Percentiles rank a stretch among this genome's conserved stretches.
phyloP scores from a whole-genome alignment of 345 rosid genomes.

The Salix koriyanagi region DNA sequence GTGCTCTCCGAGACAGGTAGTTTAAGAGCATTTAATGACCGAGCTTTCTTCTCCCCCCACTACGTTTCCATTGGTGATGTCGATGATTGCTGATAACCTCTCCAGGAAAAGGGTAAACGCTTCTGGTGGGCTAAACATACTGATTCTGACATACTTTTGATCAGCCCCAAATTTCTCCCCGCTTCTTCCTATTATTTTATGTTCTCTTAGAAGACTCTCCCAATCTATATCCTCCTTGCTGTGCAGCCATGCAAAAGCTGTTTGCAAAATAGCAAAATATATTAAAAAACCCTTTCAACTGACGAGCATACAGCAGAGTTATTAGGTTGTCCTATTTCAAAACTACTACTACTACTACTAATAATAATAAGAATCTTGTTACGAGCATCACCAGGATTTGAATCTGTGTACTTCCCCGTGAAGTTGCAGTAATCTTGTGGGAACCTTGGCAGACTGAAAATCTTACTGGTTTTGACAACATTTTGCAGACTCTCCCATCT shows the following conservation, averaged over 20 bases:
- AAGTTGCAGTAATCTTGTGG: constrained; percentile 62
- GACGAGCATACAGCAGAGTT: background rate
- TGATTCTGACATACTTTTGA: constrained; percentile 46
- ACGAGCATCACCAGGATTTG: constrained; percentile 55
- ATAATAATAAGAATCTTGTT: background rate
- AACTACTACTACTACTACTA: background rate
- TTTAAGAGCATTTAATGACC: background rate
- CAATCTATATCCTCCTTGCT: constrained; percentile 48
- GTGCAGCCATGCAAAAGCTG: constrained; percentile 87
- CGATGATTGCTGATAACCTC: constrained; percentile 43
- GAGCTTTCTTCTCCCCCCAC: background rate
- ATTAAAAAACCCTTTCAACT: background rate
- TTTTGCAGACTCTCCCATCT: constrained; percentile 64
- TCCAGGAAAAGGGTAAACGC: constrained; percentile 51
- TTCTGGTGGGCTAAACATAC: constrained; percentile 68
- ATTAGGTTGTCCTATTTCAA: background rate
- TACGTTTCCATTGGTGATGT: background rate
- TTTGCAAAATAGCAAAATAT: background rate
- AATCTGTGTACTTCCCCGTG: constrained; percentile 30
- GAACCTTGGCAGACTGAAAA: constrained; percentile 51
- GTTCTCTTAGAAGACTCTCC: constrained; percentile 39
- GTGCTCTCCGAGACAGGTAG: background rate
- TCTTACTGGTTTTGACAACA: constrained; percentile 36
- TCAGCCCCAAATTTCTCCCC: constrained; percentile 60
- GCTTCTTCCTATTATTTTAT: constrained; percentile 48